Base-by-base conservation (phyloP, 495 filamentous ascomycete genomes). In the Aspergillus haitiensis region DNA sequence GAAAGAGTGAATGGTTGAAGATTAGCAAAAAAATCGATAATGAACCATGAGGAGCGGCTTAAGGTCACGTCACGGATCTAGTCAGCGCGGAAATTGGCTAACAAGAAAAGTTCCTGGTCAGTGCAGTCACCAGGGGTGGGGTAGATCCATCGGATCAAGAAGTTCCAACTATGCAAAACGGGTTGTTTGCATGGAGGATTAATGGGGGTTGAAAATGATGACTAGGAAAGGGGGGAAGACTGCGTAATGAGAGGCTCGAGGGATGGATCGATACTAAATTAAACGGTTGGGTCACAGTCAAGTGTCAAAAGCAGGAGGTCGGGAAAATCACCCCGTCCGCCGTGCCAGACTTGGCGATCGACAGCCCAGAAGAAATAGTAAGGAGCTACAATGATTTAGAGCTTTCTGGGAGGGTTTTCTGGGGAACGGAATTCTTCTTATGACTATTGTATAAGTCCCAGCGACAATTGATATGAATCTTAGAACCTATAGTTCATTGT, bases 321-420 rank as follows among this genome's bases (percentile, higher is more conserved):
- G 59, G 62, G 47, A 61, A 58, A 61, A 61, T 59, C 63, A 59
- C 44, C 51, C 58, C 55, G 54, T 61, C 50, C 40, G 51, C 57
- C 50, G 52, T 47, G 39, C 50, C 40, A 52, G 36, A 65, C 63
- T 61, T 61, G 63, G 59, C 63, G 63, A 65, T 62, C 55, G 52
- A 56, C 55, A 31, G 33, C 27, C 48, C 27, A 37, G 18, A 13
- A 44, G 34, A 13, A 42, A 42, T 27, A 9, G 39, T 13, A 42
- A 42, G 39, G 12, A 49, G 31, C n/a, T 36, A 18, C 15, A 10
- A 49, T 42, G 46, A 2, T 33, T 33, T n/a, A 33, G 37, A 6
- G 2, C 42, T 0, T 18, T 47, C 9, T 47, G 4, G 5, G 9
- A 47, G 12, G 4, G 13, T 16, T 7, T 16, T 21, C n/a, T 27